Percentiles rank a stretch among this genome's conserved stretches.
phyloP scores from a whole-genome alignment of 805 yeast species.

The Metschnikowia corniflorae region DNA sequence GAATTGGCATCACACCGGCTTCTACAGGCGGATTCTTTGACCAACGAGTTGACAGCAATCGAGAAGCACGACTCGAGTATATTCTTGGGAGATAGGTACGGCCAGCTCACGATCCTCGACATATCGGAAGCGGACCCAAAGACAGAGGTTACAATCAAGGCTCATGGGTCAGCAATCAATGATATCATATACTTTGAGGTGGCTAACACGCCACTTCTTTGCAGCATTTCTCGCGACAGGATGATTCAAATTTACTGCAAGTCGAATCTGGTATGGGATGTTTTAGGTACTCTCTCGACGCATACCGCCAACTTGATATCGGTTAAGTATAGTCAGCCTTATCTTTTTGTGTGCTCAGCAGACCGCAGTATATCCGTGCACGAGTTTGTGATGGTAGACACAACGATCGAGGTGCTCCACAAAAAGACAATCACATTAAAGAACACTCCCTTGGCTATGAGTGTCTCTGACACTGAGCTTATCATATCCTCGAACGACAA shows the following conservation, averaged over 20 bases:
- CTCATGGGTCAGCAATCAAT: conserved; percentile 52
- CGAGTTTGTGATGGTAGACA: conserved; percentile 21
- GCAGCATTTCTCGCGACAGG: conserved; percentile 56
- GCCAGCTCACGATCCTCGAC: conserved; percentile 33
- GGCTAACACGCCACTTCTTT: conserved; percentile 28
- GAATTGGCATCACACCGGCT: conserved; percentile 1
- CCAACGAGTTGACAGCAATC: conserved; percentile 40
- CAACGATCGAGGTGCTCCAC: conserved; percentile 20
- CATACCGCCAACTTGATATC: conserved; percentile 54
- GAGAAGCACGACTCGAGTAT: conserved; percentile 32
- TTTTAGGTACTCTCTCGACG: conserved; percentile 56
- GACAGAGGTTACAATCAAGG: conserved; percentile 32
- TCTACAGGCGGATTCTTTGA: conserved; percentile 14
- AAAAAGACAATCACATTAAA: conserved; percentile 51
- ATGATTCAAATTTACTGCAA: conserved; percentile 54
- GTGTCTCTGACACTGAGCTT: conserved; percentile 35
- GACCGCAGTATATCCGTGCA: conserved; percentile 62
- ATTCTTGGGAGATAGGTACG: conserved; percentile 49
- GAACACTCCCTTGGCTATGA: conserved; percentile 47
- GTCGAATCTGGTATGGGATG: conserved; percentile 38
- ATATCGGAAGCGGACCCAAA: conserved; percentile 11
- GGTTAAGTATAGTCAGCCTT: conserved; percentile 26
- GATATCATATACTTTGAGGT: conserved; percentile 38
- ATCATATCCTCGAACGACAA: conserved; percentile 54
- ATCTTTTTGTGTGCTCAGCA: conserved; percentile 52